Evolutionary conservation across 2,329 filamentous ascomycete genomes (phyloP), one percentile per base, ranked within the genome.

Genomic region (Aspergillus ruber): DNA sequence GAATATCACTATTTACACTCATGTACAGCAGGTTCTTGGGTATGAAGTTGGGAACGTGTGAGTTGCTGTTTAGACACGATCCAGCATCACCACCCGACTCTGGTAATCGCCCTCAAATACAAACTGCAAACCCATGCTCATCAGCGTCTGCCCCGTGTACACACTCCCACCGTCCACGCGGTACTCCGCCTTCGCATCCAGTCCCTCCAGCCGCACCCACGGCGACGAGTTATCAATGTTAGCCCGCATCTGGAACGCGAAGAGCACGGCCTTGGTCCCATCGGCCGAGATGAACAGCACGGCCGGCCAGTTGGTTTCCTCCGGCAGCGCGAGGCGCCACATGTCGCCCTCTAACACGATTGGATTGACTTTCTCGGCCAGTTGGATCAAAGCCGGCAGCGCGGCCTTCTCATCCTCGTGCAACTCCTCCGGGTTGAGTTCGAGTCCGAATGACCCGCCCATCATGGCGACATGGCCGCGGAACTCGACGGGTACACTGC

Each of bases 381-480:
- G 67, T 0, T 63, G 67, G 49, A 85, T 76, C 1, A 85, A 67
- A 0, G 58, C 69, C 0, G 82, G 81, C 0, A 85, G 71, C 25
- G 71, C 68, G 0, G 66, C 71, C 42, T 67, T 70, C n/a, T 85
- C 82, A 10, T 75, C 74, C 0, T 68, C 68, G 0, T 65, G 63
- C 5, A 82, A 73, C 6, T 76, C 69, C 0, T 65, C 66, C 0
- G 82, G 82, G 56, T 84, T 74, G 6, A 85, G 72, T 59, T 85
- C 82, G 9, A 85, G 73, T 0, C 82, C 82, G 54, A 85, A 85
- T 0, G 79, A 82, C 2, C 82, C 82, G 47, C 82, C 82, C 82
- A 84, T 84, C 70, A 84, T 80, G 5, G 82, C 82, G 0, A 85
- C 82, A 47, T 84, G 81, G 0, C 78, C 80, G 29, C 82, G 79